phyloP scores from a whole-genome alignment of 1,139 yeast species.

The Candida frijolesensis region DNA sequence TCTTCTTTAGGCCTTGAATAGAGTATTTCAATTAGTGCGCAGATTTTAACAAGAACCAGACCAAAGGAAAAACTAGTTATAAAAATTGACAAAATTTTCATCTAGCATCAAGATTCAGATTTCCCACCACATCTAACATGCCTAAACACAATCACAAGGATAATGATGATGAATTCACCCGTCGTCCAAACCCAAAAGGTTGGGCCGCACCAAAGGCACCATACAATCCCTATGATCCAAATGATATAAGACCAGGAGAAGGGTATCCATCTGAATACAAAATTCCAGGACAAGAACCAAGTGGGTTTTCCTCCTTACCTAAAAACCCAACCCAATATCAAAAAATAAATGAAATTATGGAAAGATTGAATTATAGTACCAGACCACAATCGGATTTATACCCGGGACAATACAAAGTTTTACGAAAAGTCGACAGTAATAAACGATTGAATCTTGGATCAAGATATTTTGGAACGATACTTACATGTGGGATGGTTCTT shows the following conservation, averaged over 20 bases:
- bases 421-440: slow-evolving; percentile 60
- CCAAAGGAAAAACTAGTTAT: too few species aligned
- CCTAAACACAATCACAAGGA: not conserved
- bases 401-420: slow-evolving; percentile 78
- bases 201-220: slow-evolving; percentile 86
- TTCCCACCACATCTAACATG: not conserved
- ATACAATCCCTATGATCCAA: slow-evolving; percentile 82
- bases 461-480: slow-evolving; percentile 49
- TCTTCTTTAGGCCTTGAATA: too few species aligned
- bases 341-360: slow-evolving; percentile 73
- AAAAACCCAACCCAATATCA: slow-evolving; percentile 69
- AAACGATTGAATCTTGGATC: slow-evolving; percentile 59
- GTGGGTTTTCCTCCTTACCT: slow-evolving; percentile 64
- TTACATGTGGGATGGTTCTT: slow-evolving; percentile 48
- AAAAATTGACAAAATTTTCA: too few species aligned
- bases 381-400: slow-evolving; percentile 73
- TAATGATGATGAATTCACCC: slow-evolving; percentile 20
- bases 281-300: slow-evolving; percentile 55
- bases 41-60: too few species aligned
- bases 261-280: slow-evolving; percentile 84
- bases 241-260: slow-evolving; percentile 74
- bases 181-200: slow-evolving; percentile 80
- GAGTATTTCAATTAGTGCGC: too few species aligned
- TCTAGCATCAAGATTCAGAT: too few species aligned
- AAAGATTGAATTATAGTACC: slow-evolving; percentile 73